Conservation (phyloP, 2,329 filamentous ascomycete species). For the Pseudogymnoascus sp. region DNA sequence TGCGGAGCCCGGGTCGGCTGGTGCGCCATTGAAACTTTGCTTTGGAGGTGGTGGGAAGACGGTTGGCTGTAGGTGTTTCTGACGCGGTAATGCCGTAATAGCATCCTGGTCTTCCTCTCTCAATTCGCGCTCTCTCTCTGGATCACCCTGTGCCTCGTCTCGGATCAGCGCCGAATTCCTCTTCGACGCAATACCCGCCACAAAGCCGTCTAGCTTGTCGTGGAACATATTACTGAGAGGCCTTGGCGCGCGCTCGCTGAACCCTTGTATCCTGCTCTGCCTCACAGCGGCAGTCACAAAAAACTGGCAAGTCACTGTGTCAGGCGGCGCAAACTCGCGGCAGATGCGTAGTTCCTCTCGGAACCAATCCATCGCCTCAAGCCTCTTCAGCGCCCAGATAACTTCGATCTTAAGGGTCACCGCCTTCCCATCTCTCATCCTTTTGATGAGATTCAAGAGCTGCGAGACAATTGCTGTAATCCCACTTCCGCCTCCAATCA, state of each 20-base stretch:
- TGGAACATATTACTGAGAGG: slow-evolving; percentile 70
- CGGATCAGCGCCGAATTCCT: slow-evolving; percentile 76
- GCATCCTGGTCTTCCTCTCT: slow-evolving; percentile 76
- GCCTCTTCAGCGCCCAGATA: slow-evolving; percentile 84
- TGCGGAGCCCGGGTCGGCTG: slow-evolving; percentile 12
- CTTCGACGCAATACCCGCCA: slow-evolving; percentile 78
- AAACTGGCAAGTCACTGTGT: slow-evolving; percentile 87
- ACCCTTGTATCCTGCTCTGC: slow-evolving; percentile 17
- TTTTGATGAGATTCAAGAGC: slow-evolving; percentile 86
- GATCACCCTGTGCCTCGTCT: slow-evolving; percentile 70
- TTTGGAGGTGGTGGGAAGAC: slow-evolving; percentile 21
- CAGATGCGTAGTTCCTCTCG: slow-evolving; percentile 89
- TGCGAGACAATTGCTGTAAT: slow-evolving; percentile 92
- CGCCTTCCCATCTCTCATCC: slow-evolving; percentile 89
- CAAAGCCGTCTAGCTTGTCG: slow-evolving; percentile 79
- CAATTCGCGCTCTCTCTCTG: slow-evolving; percentile 69
- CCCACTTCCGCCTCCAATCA: slow-evolving; percentile 89
- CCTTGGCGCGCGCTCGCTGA: slow-evolving; percentile 41
- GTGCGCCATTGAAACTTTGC: neutral
- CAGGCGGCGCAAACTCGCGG: slow-evolving; percentile 77
- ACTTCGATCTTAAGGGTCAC: slow-evolving; percentile 86
- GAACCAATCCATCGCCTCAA: slow-evolving; percentile 97
- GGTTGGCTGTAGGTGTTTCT: slow-evolving; percentile 53
- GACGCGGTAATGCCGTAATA: slow-evolving; percentile 69
- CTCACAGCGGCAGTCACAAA: slow-evolving; percentile 73